Percentiles rank a stretch among this genome's conserved stretches.
These are phyloP conservation scores for Entamoeba dispar DNA, from an alignment of 208 protist genomes.

Conservation along the genomic window DNA sequence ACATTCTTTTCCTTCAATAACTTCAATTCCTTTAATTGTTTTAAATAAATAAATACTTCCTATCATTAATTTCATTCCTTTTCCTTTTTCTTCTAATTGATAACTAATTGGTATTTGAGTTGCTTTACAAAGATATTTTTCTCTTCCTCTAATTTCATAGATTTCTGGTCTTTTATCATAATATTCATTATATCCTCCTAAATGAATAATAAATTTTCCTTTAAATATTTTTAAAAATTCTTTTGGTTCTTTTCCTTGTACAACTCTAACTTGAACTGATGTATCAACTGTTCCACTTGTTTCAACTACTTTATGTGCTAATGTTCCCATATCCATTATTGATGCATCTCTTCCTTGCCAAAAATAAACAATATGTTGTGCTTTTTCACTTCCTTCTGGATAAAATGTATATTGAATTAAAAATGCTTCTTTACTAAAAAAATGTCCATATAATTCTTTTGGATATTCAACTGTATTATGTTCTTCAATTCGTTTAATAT, in stretches of 20 bases:
- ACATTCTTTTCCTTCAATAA: background rate
- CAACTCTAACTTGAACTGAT: constrained; percentile 3
- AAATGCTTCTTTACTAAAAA: background rate
- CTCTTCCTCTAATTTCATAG: background rate
- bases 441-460: background rate
- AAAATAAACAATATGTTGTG: constrained; percentile 1
- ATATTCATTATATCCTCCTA: background rate
- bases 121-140: background rate
- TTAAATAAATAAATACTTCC: background rate
- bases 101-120: background rate
- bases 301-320: background rate
- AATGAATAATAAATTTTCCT: constrained; percentile 2
- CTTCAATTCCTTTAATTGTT: background rate
- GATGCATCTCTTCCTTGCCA: constrained; percentile 14
- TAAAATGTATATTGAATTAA: background rate
- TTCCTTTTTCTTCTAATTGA: background rate
- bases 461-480: background rate
- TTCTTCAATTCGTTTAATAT: background rate
- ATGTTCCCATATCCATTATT: constrained; percentile 7
- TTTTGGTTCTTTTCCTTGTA: constrained; percentile 7
- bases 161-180: background rate
- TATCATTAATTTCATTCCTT: background rate
- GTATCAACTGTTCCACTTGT: background rate
- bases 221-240: constrained; percentile 4
- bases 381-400: background rate